Evolutionary conservation across 768 basidiomycete genomes (phyloP).

Genomic region (Serendipita sp.): DNA sequence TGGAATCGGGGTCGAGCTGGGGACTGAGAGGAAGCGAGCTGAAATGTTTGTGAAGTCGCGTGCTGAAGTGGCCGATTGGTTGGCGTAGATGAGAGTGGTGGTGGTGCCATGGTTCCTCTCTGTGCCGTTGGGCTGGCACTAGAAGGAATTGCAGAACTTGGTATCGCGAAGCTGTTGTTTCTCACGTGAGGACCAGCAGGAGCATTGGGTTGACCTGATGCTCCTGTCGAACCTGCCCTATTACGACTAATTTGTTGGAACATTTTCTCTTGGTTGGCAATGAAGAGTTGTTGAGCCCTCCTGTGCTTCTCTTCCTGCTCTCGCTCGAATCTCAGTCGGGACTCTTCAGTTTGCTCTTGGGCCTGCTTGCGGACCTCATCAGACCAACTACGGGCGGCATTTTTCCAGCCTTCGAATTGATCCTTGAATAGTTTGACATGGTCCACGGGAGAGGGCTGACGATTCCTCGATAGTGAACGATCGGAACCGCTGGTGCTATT

Average conservation of each 20-base stretch:
- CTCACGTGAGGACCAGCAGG: background rate
- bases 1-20: background rate
- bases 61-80: background rate
- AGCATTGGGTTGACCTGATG: background rate
- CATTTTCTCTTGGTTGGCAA: background rate
- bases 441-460: background rate
- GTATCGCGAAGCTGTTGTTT: background rate
- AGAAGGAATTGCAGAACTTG: background rate
- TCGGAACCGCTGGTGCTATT: slow-evolving; percentile 4
- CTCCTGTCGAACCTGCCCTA: background rate
- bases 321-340: background rate
- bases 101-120: background rate
- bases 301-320: background rate
- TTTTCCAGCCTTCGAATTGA: slow-evolving; percentile 2
- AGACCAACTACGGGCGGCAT: background rate
- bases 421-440: background rate
- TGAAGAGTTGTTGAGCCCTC: slow-evolving; percentile 2
- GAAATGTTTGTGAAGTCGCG: background rate
- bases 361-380: background rate
- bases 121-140: background rate
- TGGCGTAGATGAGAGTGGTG: background rate
- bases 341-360: background rate
- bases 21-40: background rate
- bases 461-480: background rate
- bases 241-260: background rate